Evolutionary conservation across 176 grass and related monocot genomes (phyloP).

Genomic region (Aegilops sharonensis): DNA sequence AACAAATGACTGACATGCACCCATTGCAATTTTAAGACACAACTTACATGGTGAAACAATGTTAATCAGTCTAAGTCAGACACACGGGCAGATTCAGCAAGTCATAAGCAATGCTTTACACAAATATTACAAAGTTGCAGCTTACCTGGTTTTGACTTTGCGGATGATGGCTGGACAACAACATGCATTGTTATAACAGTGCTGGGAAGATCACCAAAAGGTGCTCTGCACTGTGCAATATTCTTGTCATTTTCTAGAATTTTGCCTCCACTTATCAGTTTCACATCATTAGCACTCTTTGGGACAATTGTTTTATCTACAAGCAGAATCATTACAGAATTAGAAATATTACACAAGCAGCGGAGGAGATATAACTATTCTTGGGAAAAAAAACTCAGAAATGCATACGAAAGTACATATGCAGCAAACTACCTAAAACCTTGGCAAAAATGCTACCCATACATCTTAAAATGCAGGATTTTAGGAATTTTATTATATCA

Average conservation of each 20-base stretch:
- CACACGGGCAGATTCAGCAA: neutral
- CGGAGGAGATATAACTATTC: neutral
- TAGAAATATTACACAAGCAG: conserved; percentile 4
- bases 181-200: conserved; percentile 72
- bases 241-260: conserved; percentile 76
- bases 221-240: conserved; percentile 60
- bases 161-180: conserved; percentile 61
- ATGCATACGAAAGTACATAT: conserved; percentile 5
- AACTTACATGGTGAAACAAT: neutral
- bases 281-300: conserved; percentile 69
- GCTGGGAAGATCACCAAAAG: conserved; percentile 67
- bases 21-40: conserved; percentile 21
- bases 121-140: neutral
- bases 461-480: neutral
- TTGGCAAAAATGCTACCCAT: neutral
- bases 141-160: conserved; percentile 68
- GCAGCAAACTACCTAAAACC: neutral
- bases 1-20: neutral
- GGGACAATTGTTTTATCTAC: conserved; percentile 68
- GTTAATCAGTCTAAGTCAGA: neutral
- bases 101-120: conserved; percentile 10
- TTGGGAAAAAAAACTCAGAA: conserved; percentile 12
- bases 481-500: conserved; percentile 6
- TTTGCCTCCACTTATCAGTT: conserved; percentile 71
- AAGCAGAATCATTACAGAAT: conserved; percentile 26